Base-by-base conservation (phyloP, 257 asterid species). In the Pogostemon cablin region DNA sequence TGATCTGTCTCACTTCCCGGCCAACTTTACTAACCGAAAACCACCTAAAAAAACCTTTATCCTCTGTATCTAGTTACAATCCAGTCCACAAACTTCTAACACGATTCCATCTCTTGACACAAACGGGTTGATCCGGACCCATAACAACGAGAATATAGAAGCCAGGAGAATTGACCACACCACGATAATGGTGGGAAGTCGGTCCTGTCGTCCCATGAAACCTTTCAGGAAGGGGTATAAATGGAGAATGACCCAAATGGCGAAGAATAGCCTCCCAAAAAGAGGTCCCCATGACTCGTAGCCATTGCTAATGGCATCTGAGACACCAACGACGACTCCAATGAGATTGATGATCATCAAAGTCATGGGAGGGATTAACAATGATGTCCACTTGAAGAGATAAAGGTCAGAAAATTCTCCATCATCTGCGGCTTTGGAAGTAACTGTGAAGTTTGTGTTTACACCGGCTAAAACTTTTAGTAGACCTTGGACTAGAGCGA, bases 151-250 rank as follows among this genome's bases (percentile, higher is more conserved):
- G 70, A 87, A 77, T n/a, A 85, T 83, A 10, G 90, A 85, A 9
- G 93, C 93, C 3, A 85, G 81, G 52, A 87, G 88, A 54, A 83
- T 81, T 20, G 90, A 85, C 93, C 93, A 87, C 72, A 87, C 93
- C 0, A 80, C 41, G 4, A 85, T 78, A 47, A 87, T 87, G 32
- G 90, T 87, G 61, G 93, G 93, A 55, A 85, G 75, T 12, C 79
- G 68, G 73, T 83, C 82, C 47, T 87, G 83, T 70, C 71, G 81
- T 37, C 93, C 93, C 86, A 85, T 76, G 82, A 85, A 53, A 49
- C 93, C 93, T 77, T 87, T 87, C 67, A 85, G 81, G 86, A 87
- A 87, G 4, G 93, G 93, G 80, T 87, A 85, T 9, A 87, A 70
- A 72, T 87, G 93, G 50, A 85, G 77, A 57, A 85, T 83, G 40